phyloP scores from a whole-genome alignment of 1,139 yeast species.

The Yamadazyma pseudoaaseri region DNA sequence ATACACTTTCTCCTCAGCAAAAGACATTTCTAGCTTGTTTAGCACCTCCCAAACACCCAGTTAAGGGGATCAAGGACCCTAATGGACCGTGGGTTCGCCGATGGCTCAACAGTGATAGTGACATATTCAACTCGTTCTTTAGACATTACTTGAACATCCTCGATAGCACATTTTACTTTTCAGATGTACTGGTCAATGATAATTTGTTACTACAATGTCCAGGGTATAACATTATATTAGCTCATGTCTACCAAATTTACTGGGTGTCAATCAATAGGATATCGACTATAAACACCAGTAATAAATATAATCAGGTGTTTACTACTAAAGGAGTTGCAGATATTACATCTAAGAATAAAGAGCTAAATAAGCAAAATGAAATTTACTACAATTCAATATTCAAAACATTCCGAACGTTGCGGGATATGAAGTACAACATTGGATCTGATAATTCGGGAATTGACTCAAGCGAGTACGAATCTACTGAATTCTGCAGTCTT shows the following conservation, averaged over 20 bases:
- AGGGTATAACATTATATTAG: constrained; percentile 37
- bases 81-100: constrained; percentile 67
- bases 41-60: constrained; percentile 55
- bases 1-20: constrained; percentile 21
- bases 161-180: constrained; percentile 10
- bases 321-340: constrained; percentile 4
- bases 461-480: too few relatives aligned
- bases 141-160: constrained; percentile 55
- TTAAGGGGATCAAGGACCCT: constrained; percentile 56
- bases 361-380: constrained; percentile 22
- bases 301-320: constrained; percentile 13
- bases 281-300: constrained; percentile 18
- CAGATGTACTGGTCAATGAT: constrained; percentile 4
- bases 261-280: constrained; percentile 35
- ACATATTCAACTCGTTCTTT: constrained; percentile 67
- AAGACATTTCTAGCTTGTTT: constrained; percentile 33
- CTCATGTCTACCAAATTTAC: constrained; percentile 39
- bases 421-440: constrained; percentile 38
- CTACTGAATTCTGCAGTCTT: not conserved
- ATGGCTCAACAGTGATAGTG: constrained; percentile 57
- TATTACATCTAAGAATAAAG: constrained; percentile 2
- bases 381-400: constrained; percentile 37
- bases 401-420: constrained; percentile 43
- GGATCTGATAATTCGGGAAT: not conserved
- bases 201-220: constrained; percentile 22